Percentiles rank a stretch among this genome's conserved stretches.
These are phyloP conservation scores for Eucalyptus guilfoylei DNA, from an alignment of 345 rosid genomes.

Conservation along the genomic window DNA sequence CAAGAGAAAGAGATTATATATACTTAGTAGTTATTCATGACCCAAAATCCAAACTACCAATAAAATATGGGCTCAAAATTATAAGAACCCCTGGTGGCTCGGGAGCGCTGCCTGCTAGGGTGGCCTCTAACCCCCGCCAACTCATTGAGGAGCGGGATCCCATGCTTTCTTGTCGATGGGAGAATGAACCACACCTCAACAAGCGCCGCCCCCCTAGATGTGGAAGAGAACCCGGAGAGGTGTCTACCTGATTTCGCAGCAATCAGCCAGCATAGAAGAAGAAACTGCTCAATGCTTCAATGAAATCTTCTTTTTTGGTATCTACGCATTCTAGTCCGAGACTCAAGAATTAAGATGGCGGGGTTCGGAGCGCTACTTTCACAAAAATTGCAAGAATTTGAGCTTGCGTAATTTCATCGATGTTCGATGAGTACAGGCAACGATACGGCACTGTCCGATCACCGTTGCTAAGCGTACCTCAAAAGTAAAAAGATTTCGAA, in stretches of 20 bases:
- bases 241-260: neutral
- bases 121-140: too few relatives aligned
- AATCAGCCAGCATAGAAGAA: neutral
- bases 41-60: too few relatives aligned
- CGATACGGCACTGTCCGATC: neutral
- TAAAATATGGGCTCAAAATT: too few relatives aligned
- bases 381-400: neutral
- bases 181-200: too few relatives aligned
- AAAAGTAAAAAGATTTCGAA: neutral
- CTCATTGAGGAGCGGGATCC: too few relatives aligned
- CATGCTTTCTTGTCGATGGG: too few relatives aligned
- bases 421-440: neutral
- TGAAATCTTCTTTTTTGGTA: neutral
- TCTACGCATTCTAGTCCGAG: neutral
- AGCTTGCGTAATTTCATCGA: neutral
- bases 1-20: too few relatives aligned
- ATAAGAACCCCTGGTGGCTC: accelerated
- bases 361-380: neutral
- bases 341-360: neutral
- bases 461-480: neutral
- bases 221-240: neutral
- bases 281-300: neutral
- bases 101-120: accelerated
- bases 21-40: too few relatives aligned
- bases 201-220: neutral